Evolutionary conservation across 208 protist genomes (phyloP), one percentile per base, ranked within the genome.

Genomic region (Trypanosoma boissoni): DNA sequence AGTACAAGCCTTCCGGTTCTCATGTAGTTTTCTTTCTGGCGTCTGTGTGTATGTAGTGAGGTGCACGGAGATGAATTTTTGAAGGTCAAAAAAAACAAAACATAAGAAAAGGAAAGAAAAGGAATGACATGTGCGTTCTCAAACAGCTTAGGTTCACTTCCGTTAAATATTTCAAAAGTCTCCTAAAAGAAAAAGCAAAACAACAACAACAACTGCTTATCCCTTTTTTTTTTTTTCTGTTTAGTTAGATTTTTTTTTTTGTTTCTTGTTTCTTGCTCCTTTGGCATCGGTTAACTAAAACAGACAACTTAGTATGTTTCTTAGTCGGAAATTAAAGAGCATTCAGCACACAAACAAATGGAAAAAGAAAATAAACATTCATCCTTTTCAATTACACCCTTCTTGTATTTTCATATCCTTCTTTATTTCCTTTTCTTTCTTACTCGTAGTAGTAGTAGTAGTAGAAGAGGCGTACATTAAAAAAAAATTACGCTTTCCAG

Each of bases 401-500:
- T 16, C 34, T 39, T 12, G 34, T 39, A 16, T 39, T 12, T 39
- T 39, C 34, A 16, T 54, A 32, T n/a, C 9, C 9, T 49, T 49
- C 16, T 26, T 49, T 49, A 10, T 24, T 26, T n/a, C n/a, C 16
- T 24, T 49, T 49, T 49, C 16, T 24, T 49, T 24, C 8, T 9
- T 32, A 32, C 24, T 18, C 23, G 16, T 27, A 59, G 16, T 28
- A 43, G 23, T 9, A n/a, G n/a, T n/a, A n/a, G n/a, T n/a, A n/a
- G n/a, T n/a, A n/a, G n/a, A n/a, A n/a, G n/a, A n/a, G n/a, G n/a
- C n/a, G n/a, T n/a, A 23, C 16, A 31, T 23, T 43, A 5, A 20
- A 48, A 16, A 37, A 21, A 16, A 16, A 42, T 61, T 83, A 96
- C 24, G 90, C 90, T 70, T 94, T 94, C 86, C 85, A 94, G 29